A percentile compares a stretch with the other conserved stretches of the same genome.
These are phyloP conservation scores for Kazachstania africana DNA, from an alignment of 805 yeast species.

Conservation along the genomic window DNA sequence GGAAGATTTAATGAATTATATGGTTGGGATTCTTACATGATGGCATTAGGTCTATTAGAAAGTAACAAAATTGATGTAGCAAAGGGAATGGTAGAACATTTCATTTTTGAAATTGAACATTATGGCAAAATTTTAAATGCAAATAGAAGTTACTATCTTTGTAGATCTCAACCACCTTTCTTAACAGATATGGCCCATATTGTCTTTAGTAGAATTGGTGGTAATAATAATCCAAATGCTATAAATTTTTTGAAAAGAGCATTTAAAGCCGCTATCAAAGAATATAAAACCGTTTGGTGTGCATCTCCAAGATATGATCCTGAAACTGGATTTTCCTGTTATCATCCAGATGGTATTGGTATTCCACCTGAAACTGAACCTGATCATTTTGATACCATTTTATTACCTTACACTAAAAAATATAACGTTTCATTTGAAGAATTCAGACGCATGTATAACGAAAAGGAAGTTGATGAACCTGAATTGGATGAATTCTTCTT, in stretches of 20 bases:
- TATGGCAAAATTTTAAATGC: constrained; percentile 93
- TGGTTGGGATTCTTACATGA: constrained; percentile 98
- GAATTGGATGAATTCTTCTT: constrained; percentile 77
- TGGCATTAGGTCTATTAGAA: constrained; percentile 65
- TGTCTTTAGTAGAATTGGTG: constrained; percentile 49
- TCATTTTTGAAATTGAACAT: constrained; percentile 76
- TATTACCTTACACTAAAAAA: constrained; percentile 58
- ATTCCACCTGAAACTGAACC: constrained; percentile 95
- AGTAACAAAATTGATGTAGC: constrained; percentile 61
- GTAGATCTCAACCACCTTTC: constrained; percentile 95
- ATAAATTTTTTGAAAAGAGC: constrained; percentile 55
- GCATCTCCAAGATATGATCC: constrained; percentile 60
- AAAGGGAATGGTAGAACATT: constrained; percentile 83
- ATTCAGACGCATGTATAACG: constrained; percentile 60
- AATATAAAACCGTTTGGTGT: constrained; percentile 75
- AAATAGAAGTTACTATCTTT: constrained; percentile 78
- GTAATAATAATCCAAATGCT: constrained; percentile 36
- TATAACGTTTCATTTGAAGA: constrained; percentile 45
- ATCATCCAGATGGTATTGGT: constrained; percentile 85
- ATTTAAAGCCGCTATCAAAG: constrained; percentile 70
- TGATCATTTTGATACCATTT: constrained; percentile 66
- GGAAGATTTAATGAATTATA: constrained; percentile 93
- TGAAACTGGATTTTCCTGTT: constrained; percentile 71
- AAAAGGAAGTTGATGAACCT: constrained; percentile 56
- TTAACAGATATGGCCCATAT: constrained; percentile 81